phyloP scores from a whole-genome alignment of 345 rosid species.

The Abelmoschus esculentus region DNA sequence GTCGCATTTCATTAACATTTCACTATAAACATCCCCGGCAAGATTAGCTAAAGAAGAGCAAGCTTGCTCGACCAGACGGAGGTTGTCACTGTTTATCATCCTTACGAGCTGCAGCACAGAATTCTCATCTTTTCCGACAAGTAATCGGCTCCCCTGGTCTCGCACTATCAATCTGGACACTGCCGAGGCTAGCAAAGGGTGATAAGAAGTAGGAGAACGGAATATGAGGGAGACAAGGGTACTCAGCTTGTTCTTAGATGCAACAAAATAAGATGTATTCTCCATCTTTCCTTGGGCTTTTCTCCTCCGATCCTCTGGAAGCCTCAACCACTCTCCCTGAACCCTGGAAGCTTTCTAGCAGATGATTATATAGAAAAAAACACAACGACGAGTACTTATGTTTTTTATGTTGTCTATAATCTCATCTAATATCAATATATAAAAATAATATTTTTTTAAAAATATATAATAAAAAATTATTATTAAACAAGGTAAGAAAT shows the following conservation, averaged over 20 bases:
- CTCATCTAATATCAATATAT: too few species aligned
- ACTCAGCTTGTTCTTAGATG: conserved; percentile 88
- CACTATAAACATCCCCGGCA: too few species aligned
- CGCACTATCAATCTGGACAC: conserved; percentile 80
- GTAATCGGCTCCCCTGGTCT: conserved; percentile 76
- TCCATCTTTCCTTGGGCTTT: conserved; percentile 34
- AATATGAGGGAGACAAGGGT: conserved; percentile 95
- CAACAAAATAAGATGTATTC: conserved; percentile 82
- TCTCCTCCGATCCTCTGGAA: too few species aligned
- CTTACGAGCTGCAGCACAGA: conserved; percentile 96
- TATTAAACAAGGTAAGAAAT: too few species aligned
- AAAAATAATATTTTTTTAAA: too few species aligned
- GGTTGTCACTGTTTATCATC: conserved; percentile 89
- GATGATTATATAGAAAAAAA: too few species aligned
- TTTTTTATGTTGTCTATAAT: too few species aligned
- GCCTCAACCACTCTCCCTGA: conserved; percentile 13
- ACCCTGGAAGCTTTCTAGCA: too few species aligned
- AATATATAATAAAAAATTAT: too few species aligned
- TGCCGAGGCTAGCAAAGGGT: conserved; percentile 92
- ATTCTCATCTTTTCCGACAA: conserved; percentile 96
- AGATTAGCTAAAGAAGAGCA: conserved; percentile 49
- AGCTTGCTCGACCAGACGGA: conserved; percentile 78
- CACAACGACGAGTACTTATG: too few species aligned
- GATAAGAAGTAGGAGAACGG: conserved; percentile 94
- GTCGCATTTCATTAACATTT: too few species aligned